phyloP scores from a whole-genome alignment of 2,329 filamentous ascomycete species.

The Diaporthe velutina region DNA sequence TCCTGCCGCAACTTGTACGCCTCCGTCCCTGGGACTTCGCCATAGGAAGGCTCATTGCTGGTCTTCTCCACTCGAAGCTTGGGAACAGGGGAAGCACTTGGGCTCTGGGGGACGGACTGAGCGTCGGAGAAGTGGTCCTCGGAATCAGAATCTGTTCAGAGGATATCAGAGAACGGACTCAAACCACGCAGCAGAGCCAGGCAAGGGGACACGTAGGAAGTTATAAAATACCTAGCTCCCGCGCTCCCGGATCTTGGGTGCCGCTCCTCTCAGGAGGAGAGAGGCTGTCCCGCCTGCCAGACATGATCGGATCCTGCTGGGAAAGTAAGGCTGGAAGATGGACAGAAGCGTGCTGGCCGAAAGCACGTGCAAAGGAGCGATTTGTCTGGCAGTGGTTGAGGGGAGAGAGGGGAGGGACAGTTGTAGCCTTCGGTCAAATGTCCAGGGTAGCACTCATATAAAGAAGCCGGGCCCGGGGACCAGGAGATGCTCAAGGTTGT shows the following conservation, averaged over 20 bases:
- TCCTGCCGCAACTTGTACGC: conserved; percentile 67
- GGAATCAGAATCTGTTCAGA: conserved; percentile 68
- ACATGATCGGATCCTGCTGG: conserved; percentile 42
- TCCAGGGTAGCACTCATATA: conserved; percentile 10
- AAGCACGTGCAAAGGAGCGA: conserved; percentile 32
- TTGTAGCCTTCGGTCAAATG: conserved; percentile 1
- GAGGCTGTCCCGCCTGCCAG: conserved; percentile 53
- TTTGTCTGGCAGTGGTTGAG: conserved; percentile 31
- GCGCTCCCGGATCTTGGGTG: conserved; percentile 69
- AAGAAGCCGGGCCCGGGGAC: background rate
- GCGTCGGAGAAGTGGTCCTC: conserved; percentile 77
- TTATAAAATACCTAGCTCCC: conserved; percentile 66
- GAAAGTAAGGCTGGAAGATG: background rate
- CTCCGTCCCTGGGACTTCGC: conserved; percentile 72
- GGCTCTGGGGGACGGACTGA: conserved; percentile 60
- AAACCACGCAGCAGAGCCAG: background rate
- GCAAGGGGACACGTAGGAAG: background rate
- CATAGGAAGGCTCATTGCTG: conserved; percentile 69
- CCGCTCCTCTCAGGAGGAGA: conserved; percentile 55
- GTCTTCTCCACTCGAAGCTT: conserved; percentile 71
- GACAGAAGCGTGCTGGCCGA: conserved; percentile 13
- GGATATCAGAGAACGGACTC: background rate
- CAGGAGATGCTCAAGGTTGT: conserved; percentile 16
- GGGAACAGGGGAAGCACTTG: conserved; percentile 66
- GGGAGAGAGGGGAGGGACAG: conserved; percentile 15